Conservation (phyloP, 495 filamentous ascomycete genomes). For the Aspergillus conjunctus region DNA sequence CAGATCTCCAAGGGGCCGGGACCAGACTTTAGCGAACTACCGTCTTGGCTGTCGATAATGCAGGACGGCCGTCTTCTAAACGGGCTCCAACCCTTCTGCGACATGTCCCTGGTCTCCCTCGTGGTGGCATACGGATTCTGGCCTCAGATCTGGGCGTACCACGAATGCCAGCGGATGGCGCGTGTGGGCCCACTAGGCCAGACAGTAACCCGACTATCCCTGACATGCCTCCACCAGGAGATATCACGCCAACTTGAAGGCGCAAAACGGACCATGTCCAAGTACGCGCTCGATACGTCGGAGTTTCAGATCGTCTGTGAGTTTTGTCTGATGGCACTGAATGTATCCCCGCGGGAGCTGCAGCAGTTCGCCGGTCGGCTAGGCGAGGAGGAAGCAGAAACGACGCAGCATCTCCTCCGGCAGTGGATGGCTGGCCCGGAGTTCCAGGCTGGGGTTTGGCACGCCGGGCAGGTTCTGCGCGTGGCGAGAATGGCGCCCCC, state of each 20-base stretch:
- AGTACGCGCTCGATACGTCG: background rate
- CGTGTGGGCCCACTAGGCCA: background rate
- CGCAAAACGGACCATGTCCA: background rate
- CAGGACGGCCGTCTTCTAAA: background rate
- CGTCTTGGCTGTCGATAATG: background rate
- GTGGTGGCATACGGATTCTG: background rate
- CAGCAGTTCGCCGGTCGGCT: constrained; percentile 4
- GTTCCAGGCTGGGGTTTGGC: background rate
- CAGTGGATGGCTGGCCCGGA: constrained; percentile 1
- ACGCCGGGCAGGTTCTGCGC: background rate
- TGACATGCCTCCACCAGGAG: background rate
- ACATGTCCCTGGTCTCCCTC: background rate
- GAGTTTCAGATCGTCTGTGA: background rate
- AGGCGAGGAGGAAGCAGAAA: constrained; percentile 1
- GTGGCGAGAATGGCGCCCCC: background rate
- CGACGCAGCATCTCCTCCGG: background rate
- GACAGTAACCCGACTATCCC: background rate
- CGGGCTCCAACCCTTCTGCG: background rate
- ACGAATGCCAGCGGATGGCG: background rate
- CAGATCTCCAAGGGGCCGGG: background rate
- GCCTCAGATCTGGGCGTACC: background rate
- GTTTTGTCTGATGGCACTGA: background rate
- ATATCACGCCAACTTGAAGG: background rate
- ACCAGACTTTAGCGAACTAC: background rate
- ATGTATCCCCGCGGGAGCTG: background rate